Conservation (phyloP, 768 basidiomycete species). For the Rickenella mellea region DNA sequence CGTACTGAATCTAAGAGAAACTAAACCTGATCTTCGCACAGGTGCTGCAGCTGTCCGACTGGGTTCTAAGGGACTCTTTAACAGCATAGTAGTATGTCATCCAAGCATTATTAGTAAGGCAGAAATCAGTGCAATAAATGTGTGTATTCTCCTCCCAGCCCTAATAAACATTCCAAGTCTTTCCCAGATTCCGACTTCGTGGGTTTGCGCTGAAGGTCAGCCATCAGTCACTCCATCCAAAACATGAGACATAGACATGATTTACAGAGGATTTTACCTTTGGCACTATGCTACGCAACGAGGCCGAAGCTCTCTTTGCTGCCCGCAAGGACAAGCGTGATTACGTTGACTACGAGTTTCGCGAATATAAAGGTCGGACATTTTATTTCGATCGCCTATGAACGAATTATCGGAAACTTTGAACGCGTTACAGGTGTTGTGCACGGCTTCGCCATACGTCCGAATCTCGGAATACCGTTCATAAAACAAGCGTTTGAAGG, state of each 20-base stretch:
- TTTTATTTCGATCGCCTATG: background rate
- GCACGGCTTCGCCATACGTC: conserved; percentile 41
- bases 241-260: background rate
- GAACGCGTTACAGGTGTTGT: conserved; percentile 25
- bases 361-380: conserved; percentile 23
- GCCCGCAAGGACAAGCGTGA: conserved; percentile 18
- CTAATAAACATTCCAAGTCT: conserved; percentile 2
- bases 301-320: conserved; percentile 21
- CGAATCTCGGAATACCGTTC: conserved; percentile 30
- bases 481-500: conserved; percentile 36
- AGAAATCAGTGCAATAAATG: conserved; percentile 26
- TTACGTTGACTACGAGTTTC: conserved; percentile 25
- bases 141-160: too few species aligned
- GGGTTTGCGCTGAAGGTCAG: conserved; percentile 29
- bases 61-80: conserved; percentile 21
- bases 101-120: conserved; percentile 23
- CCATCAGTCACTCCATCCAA: background rate
- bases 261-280: conserved; percentile 24
- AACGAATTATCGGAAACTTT: conserved; percentile 1
- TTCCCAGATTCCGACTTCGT: conserved; percentile 17
- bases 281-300: conserved; percentile 14
- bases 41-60: conserved; percentile 19
- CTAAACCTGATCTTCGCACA: conserved; percentile 6
- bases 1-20: background rate
- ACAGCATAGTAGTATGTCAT: conserved; percentile 31